Evolutionary conservation across 148 eudicot species (phyloP).

Genomic region (Cornus controversa): DNA sequence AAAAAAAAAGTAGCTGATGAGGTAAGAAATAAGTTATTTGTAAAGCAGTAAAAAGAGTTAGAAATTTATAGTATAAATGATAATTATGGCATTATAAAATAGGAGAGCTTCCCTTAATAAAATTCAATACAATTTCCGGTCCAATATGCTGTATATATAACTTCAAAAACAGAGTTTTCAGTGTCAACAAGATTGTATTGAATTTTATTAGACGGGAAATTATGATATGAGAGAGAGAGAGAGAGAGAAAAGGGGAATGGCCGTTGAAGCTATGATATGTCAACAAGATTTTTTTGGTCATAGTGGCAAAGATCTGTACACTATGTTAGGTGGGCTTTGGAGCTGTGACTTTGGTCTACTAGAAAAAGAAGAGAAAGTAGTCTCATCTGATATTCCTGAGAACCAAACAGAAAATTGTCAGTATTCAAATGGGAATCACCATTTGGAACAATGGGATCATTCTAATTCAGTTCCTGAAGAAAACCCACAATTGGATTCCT

Average conservation of each 20-base stretch:
- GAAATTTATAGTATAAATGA: no score
- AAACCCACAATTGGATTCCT: background rate
- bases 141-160: background rate
- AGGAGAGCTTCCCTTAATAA: background rate
- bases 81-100: no score
- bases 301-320: slow-evolving; percentile 16
- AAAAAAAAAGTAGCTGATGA: no score
- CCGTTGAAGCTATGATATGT: slow-evolving; percentile 23
- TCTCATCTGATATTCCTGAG: background rate
- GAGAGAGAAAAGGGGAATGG: slow-evolving; percentile 4
- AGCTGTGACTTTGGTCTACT: background rate
- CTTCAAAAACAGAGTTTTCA: background rate
- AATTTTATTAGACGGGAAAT: background rate
- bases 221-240: background rate
- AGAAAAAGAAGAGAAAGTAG: background rate
- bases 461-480: no score
- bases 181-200: no score
- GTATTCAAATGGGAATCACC: background rate
- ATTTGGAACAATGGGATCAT: no score
- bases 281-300: slow-evolving; percentile 20
- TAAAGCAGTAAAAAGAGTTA: no score
- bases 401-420: slow-evolving; percentile 4
- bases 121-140: slow-evolving; percentile 1
- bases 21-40: no score
- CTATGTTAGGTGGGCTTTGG: slow-evolving; percentile 20